A percentile compares a stretch with the other conserved stretches of the same genome.
These are phyloP conservation scores for Leishmania amazonensis DNA, from an alignment of 208 protist genomes.

Conservation along the genomic window DNA sequence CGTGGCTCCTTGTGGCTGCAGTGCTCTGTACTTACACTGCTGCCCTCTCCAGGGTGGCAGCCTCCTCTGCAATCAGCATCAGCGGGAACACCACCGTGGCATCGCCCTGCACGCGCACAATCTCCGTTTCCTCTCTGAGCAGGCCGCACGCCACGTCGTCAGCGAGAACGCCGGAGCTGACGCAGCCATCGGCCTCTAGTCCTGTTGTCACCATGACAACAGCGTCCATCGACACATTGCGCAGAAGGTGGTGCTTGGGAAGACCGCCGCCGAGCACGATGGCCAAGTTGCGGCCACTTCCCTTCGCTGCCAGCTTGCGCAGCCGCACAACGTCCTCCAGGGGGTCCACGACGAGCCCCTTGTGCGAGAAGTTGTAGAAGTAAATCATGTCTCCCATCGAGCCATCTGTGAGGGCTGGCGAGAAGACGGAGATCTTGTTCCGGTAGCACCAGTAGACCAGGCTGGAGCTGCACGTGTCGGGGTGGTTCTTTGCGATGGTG, in stretches of 20 bases:
- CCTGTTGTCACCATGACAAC: slow-evolving; percentile 88
- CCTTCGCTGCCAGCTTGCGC: slow-evolving; percentile 23
- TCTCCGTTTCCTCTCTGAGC: slow-evolving; percentile 43
- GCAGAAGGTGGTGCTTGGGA: slow-evolving; percentile 84
- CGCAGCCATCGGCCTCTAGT: slow-evolving; percentile 80
- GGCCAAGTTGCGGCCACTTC: slow-evolving; percentile 37
- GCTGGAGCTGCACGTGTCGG: slow-evolving; percentile 94
- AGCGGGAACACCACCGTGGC: slow-evolving; percentile 88
- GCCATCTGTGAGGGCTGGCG: slow-evolving; percentile 98
- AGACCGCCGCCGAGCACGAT: slow-evolving; percentile 87
- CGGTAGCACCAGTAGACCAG: slow-evolving; percentile 98
- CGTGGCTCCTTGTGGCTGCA: neutral
- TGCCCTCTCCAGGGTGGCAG: neutral
- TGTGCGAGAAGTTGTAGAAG: slow-evolving; percentile 98
- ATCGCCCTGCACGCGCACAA: slow-evolving; percentile 88
- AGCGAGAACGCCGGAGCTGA: slow-evolving; percentile 72
- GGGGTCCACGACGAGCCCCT: slow-evolving; percentile 97
- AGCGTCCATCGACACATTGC: slow-evolving; percentile 52
- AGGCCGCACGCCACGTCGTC: slow-evolving; percentile 71
- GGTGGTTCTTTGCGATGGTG: slow-evolving; percentile 59
- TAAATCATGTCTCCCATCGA: slow-evolving; percentile 99
- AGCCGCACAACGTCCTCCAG: slow-evolving; percentile 84
- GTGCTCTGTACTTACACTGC: neutral
- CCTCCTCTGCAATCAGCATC: slow-evolving; percentile 36
- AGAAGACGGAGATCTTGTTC: slow-evolving; percentile 99